Conservation (phyloP, 306 rosid genomes). For the Prosopis cineraria region DNA sequence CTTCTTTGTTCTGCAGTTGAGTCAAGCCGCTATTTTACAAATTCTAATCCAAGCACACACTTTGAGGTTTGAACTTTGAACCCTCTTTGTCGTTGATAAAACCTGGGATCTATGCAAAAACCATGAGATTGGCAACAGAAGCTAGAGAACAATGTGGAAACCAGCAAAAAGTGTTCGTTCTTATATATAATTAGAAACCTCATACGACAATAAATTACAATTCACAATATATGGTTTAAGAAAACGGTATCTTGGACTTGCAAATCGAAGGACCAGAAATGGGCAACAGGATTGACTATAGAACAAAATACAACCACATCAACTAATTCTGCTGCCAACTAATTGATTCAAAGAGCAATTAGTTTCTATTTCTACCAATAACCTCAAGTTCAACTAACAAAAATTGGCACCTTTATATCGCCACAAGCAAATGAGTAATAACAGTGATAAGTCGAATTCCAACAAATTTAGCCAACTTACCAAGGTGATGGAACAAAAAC, state of each 20-base stretch:
- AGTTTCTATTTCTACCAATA: neutral
- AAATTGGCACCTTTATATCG: neutral
- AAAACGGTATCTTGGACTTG: too few relatives aligned
- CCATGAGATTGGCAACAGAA: too few relatives aligned
- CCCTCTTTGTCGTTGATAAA: neutral
- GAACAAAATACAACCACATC: neutral
- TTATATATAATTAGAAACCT: too few relatives aligned
- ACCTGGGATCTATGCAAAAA: too few relatives aligned
- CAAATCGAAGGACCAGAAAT: too few relatives aligned
- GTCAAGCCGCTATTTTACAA: neutral
- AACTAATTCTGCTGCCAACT: neutral
- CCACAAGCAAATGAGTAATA: neutral
- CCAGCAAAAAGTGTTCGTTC: too few relatives aligned
- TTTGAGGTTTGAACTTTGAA: neutral
- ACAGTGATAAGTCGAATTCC: neutral
- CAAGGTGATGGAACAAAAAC: neutral
- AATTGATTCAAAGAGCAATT: neutral
- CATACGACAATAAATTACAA: too few relatives aligned
- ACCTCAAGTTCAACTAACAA: neutral
- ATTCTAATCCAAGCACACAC: neutral
- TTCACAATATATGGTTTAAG: too few relatives aligned
- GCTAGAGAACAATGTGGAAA: too few relatives aligned
- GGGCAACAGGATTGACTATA: neutral
- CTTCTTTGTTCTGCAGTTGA: neutral
- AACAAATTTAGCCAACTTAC: neutral